Conservation (phyloP, 2,329 filamentous ascomycete species). For the Hymenoscyphus scutula region DNA sequence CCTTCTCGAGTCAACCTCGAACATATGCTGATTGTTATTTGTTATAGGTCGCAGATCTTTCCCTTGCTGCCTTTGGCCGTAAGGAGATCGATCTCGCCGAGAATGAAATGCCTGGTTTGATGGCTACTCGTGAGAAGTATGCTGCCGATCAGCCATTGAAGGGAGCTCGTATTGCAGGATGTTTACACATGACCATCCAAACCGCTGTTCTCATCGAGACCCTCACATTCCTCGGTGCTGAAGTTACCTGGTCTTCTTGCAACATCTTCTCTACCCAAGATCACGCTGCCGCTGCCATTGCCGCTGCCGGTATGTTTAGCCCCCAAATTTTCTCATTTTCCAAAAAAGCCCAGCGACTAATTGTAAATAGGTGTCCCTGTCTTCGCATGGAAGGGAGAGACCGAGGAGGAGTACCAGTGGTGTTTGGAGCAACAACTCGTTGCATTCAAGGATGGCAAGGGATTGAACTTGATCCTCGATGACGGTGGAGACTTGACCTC, state of each 20-base stretch:
- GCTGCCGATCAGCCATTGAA: conserved; percentile 87
- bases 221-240: conserved; percentile 86
- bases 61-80: conserved; percentile 95
- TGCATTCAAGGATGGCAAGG: conserved; percentile 95
- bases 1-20: neutral
- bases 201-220: conserved; percentile 99
- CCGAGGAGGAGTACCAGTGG: conserved; percentile 99
- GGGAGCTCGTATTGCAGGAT: conserved; percentile 94
- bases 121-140: conserved; percentile 92
- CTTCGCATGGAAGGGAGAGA: conserved; percentile 76
- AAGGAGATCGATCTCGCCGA: conserved; percentile 98
- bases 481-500: conserved; percentile 96
- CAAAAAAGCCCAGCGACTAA: conserved; percentile 16
- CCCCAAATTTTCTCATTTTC: neutral
- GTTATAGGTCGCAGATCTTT: conserved; percentile 89
- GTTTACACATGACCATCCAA: conserved; percentile 82
- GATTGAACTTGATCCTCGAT: conserved; percentile 98
- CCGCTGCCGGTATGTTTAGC: conserved; percentile 50
- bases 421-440: conserved; percentile 97
- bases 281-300: conserved; percentile 96
- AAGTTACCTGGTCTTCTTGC: conserved; percentile 98
- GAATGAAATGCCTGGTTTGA: conserved; percentile 95
- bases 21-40: conserved; percentile 6
- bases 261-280: conserved; percentile 99
- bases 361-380: conserved; percentile 70